A percentile compares a stretch with the other conserved stretches of the same genome.
Conservation (phyloP, 768 basidiomycete species). For the Russula sp. region DNA sequence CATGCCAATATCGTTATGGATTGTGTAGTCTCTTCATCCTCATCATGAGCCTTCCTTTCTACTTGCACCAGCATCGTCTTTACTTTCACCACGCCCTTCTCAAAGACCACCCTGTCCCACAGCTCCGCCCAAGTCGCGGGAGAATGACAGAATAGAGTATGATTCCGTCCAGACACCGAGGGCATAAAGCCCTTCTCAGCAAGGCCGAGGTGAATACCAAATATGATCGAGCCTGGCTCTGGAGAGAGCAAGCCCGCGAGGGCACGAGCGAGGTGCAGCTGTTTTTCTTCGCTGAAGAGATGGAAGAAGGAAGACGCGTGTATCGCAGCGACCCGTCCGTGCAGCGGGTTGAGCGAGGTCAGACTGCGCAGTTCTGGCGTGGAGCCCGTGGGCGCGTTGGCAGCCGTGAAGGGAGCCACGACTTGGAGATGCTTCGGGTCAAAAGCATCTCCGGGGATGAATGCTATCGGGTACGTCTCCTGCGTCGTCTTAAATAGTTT, state of each 20-base stretch:
- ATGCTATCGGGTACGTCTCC: conserved; percentile 44
- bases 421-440: conserved; percentile 36
- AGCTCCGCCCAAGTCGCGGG: conserved; percentile 18
- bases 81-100: conserved; percentile 19
- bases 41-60: not conserved
- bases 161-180: not conserved
- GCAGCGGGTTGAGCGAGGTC: conserved; percentile 38
- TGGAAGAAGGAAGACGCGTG: conserved; percentile 45
- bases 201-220: conserved; percentile 27
- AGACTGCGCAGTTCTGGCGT: conserved; percentile 29
- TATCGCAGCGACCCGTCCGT: conserved; percentile 42
- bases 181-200: not conserved
- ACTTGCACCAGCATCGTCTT: not conserved
- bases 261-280: conserved; percentile 35
- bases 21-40: not conserved
- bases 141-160: conserved; percentile 16
- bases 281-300: conserved; percentile 34
- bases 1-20: not conserved
- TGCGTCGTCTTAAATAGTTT: conserved; percentile 48
- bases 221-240: conserved; percentile 18
- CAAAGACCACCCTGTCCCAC: conserved; percentile 22
- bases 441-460: conserved; percentile 50
- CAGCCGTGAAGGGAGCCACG: conserved; percentile 24
- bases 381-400: conserved; percentile 20
- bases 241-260: conserved; percentile 37